Conservation (phyloP, 495 filamentous ascomycete species). For the Parmelia sp. region DNA sequence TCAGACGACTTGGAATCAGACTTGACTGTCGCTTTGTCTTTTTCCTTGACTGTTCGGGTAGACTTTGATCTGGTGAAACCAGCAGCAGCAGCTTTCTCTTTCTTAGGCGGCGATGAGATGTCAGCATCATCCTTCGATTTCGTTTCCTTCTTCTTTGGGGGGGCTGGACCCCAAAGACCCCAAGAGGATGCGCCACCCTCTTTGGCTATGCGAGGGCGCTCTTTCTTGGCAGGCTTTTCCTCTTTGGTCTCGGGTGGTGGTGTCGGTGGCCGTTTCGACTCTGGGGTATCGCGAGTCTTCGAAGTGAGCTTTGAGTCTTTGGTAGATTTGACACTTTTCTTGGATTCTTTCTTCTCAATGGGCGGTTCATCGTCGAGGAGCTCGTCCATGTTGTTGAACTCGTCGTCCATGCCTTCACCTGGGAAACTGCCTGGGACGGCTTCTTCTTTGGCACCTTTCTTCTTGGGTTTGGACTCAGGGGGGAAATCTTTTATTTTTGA, state of each 20-base stretch:
- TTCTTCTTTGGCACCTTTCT: slow-evolving; percentile 34
- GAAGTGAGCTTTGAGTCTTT: slow-evolving; percentile 21
- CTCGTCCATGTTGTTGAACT: slow-evolving; percentile 22
- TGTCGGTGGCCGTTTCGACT: slow-evolving; percentile 41
- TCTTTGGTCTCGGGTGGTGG: slow-evolving; percentile 47
- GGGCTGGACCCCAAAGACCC: slow-evolving; percentile 53
- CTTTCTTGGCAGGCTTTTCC: slow-evolving; percentile 49
- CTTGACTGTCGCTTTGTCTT: slow-evolving; percentile 43
- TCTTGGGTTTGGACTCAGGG: slow-evolving; percentile 26
- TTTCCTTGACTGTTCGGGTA: slow-evolving; percentile 40
- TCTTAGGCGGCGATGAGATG: slow-evolving; percentile 20
- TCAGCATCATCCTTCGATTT: slow-evolving; percentile 34
- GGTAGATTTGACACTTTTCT: slow-evolving; percentile 30
- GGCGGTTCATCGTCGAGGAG: slow-evolving; percentile 27
- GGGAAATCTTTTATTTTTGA: slow-evolving; percentile 26
- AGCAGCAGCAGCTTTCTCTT: slow-evolving; percentile 32
- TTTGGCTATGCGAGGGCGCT: slow-evolving; percentile 51
- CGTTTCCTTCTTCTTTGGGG: slow-evolving; percentile 44
- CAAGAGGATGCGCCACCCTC: slow-evolving; percentile 44
- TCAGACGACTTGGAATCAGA: slow-evolving; percentile 48
- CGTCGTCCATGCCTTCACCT: slow-evolving; percentile 27
- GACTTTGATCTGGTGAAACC: slow-evolving; percentile 47
- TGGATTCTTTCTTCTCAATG: slow-evolving; percentile 29
- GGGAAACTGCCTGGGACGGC: slow-evolving; percentile 41
- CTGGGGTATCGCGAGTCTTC: slow-evolving; percentile 26